Evolutionary conservation across 1,284 basidiomycete species (phyloP).

Genomic region (Malassezia slooffiae): DNA sequence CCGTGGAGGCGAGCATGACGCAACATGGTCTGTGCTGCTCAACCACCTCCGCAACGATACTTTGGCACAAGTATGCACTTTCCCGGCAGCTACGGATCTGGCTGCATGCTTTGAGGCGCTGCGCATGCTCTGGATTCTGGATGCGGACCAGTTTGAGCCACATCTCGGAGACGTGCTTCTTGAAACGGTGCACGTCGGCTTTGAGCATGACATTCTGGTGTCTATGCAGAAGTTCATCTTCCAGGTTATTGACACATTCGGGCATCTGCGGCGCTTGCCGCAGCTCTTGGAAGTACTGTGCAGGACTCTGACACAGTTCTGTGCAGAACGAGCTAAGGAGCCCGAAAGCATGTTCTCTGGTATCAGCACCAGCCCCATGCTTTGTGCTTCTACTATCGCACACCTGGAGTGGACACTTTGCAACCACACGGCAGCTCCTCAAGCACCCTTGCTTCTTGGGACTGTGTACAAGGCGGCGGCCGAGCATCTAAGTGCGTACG

Average conservation of each 20-base stretch:
- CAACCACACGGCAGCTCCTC: too few relatives aligned
- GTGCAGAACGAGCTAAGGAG: too few relatives aligned
- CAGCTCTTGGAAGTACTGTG: not conserved
- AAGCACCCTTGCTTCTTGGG: too few relatives aligned
- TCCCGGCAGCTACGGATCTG: not conserved
- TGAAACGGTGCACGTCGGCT: not conserved
- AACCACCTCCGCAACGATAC: slow-evolving; percentile 1
- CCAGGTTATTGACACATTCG: not conserved
- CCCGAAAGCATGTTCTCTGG: too few relatives aligned
- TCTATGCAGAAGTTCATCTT: too few relatives aligned
- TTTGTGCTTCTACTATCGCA: too few relatives aligned
- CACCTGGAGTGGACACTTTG: too few relatives aligned
- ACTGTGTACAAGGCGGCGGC: too few relatives aligned
- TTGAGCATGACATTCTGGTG: too few relatives aligned
- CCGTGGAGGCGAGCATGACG: slow-evolving; percentile 8
- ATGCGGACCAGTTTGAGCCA: not conserved
- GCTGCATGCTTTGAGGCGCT: slow-evolving; percentile 1
- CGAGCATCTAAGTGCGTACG: too few relatives aligned
- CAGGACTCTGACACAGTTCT: too few relatives aligned
- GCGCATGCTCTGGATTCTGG: slow-evolving; percentile 1
- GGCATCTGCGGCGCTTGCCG: not conserved
- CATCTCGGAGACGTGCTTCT: not conserved
- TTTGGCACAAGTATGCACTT: not conserved
- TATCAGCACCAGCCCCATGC: too few relatives aligned
- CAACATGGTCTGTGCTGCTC: slow-evolving; percentile 22